phyloP scores from a whole-genome alignment of 2,329 filamentous ascomycete species.

The Venturia nashicola region DNA sequence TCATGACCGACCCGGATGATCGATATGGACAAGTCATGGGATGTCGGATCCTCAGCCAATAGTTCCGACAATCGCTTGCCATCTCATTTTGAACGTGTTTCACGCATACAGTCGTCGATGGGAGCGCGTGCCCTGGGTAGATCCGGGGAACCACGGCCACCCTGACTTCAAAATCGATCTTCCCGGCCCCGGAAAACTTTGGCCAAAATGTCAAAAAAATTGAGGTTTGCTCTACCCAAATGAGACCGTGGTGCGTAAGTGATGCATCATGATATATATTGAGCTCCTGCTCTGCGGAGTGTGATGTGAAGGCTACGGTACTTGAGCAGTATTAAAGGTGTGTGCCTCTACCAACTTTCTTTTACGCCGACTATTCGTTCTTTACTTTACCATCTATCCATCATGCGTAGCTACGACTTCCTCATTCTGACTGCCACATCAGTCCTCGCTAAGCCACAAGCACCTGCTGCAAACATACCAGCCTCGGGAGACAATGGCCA shows the following conservation, averaged over 20 bases:
- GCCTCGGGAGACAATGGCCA: background rate
- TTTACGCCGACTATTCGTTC: background rate
- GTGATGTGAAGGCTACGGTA: background rate
- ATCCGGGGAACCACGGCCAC: background rate
- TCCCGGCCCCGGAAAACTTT: background rate
- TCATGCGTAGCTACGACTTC: background rate
- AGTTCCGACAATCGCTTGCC: background rate
- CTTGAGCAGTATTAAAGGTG: background rate
- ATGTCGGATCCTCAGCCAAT: background rate
- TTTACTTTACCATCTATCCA: background rate
- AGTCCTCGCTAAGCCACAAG: background rate
- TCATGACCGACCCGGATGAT: background rate
- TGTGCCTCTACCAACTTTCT: too few relatives aligned
- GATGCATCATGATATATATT: background rate
- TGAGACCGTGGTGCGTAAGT: background rate
- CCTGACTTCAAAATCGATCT: background rate
- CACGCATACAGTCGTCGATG: background rate
- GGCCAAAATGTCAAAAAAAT: too few relatives aligned
- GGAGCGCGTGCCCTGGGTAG: background rate
- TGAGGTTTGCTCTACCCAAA: background rate
- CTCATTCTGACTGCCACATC: background rate
- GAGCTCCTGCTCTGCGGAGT: background rate
- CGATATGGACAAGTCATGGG: background rate
- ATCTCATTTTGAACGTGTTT: background rate
- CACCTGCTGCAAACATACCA: background rate